Percentiles rank a stretch among this genome's conserved stretches.
These are phyloP conservation scores for Malus hybrid DNA, from an alignment of 331 rosid genomes.

Conservation along the genomic window DNA sequence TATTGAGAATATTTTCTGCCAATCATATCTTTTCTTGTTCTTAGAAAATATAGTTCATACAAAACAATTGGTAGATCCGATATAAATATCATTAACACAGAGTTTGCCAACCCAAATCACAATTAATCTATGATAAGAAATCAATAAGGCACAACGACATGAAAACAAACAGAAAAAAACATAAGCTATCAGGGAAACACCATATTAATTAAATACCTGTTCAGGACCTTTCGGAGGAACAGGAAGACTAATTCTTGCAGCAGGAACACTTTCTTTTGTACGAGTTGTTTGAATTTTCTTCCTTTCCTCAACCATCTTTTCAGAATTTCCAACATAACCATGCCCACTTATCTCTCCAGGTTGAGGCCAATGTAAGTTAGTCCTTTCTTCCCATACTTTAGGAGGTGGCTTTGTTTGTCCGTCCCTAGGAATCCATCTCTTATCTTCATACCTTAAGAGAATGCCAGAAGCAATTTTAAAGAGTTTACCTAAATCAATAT, in stretches of 20 bases:
- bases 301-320: slow-evolving; percentile 47
- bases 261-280: slow-evolving; percentile 30
- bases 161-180: not conserved
- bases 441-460: slow-evolving; percentile 80
- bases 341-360: slow-evolving; percentile 60
- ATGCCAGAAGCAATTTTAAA: slow-evolving; percentile 11
- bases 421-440: slow-evolving; percentile 83
- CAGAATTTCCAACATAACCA: slow-evolving; percentile 40
- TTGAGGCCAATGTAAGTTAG: slow-evolving; percentile 56
- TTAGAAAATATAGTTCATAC: not conserved
- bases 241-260: slow-evolving; percentile 46
- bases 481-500: not conserved
- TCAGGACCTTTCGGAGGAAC: slow-evolving; percentile 71
- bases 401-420: slow-evolving; percentile 68
- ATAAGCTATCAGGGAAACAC: not conserved
- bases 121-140: not conserved
- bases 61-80: not conserved
- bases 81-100: not conserved
- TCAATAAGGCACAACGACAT: not conserved
- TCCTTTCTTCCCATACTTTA: slow-evolving; percentile 50
- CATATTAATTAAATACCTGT: slow-evolving; percentile 35
- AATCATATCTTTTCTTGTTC: not conserved
- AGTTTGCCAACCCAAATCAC: not conserved
- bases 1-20: not conserved
- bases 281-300: slow-evolving; percentile 52